Percentiles rank a stretch among this genome's conserved stretches.
These are phyloP conservation scores for Thalassiosira mediterranea DNA, from an alignment of 352 stramenopile genomes.

Conservation along the genomic window DNA sequence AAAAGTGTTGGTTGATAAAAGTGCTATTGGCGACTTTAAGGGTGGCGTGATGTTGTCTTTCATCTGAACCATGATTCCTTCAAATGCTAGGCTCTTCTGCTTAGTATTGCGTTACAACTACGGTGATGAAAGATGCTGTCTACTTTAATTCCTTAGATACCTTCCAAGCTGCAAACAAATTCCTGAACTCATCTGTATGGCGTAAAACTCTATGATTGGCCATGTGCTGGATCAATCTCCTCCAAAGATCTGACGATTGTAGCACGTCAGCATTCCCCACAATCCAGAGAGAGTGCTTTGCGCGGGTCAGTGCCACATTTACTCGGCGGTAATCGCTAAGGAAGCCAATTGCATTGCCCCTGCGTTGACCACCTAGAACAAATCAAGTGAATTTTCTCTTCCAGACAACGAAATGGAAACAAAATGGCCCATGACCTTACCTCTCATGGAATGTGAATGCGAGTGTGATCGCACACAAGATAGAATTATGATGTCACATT, in stretches of 20 bases:
- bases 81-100: too few species aligned
- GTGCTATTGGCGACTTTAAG: too few species aligned
- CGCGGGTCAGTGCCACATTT: constrained; percentile 87
- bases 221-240: constrained; percentile 40
- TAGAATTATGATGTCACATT: constrained; percentile 94
- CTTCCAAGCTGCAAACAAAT: not conserved
- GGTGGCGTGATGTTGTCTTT: not conserved
- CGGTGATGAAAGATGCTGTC: too few species aligned
- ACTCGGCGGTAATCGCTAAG: constrained; percentile 85
- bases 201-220: constrained; percentile 17
- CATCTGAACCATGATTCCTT: too few species aligned
- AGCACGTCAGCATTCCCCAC: constrained; percentile 53
- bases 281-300: constrained; percentile 81
- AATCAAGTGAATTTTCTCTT: constrained; percentile 9
- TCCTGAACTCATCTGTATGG: not conserved
- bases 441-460: constrained; percentile 26
- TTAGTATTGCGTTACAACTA: too few species aligned
- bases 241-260: constrained; percentile 38
- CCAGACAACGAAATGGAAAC: not conserved
- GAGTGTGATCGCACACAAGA: constrained; percentile 90
- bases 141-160: not conserved
- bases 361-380: constrained; percentile 16
- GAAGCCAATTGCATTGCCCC: constrained; percentile 84
- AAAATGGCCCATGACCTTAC: too few species aligned
- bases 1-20: too few species aligned